phyloP scores from a whole-genome alignment of 192 early-diverging fungal genomes.

The Podila epigama region DNA sequence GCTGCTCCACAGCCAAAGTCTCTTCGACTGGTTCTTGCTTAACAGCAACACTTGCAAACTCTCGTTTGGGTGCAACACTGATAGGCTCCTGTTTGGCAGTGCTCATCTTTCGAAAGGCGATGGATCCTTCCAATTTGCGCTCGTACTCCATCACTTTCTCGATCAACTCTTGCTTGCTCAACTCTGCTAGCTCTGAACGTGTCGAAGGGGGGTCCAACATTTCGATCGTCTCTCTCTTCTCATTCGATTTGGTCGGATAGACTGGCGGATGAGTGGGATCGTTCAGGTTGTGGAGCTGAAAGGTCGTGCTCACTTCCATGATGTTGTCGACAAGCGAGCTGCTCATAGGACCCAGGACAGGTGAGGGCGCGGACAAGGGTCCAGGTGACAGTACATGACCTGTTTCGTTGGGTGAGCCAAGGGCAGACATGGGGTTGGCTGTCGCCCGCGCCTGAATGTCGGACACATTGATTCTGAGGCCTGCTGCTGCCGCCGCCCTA shows the following conservation, averaged over 20 bases:
- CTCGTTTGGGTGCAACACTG: not conserved
- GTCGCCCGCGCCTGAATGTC: constrained; percentile 25
- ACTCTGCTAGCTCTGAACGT: constrained; percentile 12
- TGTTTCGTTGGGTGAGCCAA: constrained; percentile 30
- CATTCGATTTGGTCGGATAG: constrained; percentile 10
- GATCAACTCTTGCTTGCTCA: constrained; percentile 49
- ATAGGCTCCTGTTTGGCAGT: constrained; percentile 23
- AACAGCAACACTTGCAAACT: constrained; percentile 8
- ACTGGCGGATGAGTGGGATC: constrained; percentile 5
- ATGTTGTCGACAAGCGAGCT: constrained; percentile 11
- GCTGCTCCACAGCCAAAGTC: not conserved
- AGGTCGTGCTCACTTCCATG: constrained; percentile 29
- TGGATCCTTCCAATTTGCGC: constrained; percentile 39
- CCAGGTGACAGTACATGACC: constrained; percentile 24
- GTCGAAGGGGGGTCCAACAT: constrained; percentile 42
- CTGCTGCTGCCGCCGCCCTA: constrained; percentile 11
- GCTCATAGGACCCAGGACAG: constrained; percentile 14
- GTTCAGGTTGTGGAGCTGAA: constrained; percentile 39
- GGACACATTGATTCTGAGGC: constrained; percentile 34
- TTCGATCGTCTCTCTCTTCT: constrained; percentile 4
- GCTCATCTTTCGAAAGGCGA: constrained; percentile 20
- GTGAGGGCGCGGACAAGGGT: constrained; percentile 40
- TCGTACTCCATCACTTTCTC: constrained; percentile 55
- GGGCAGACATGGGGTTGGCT: constrained; percentile 12
- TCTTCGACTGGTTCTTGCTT: not conserved